These are phyloP conservation scores for Spergularia bocconei DNA, from an alignment of 148 eudicot species.

Conservation along the genomic window DNA sequence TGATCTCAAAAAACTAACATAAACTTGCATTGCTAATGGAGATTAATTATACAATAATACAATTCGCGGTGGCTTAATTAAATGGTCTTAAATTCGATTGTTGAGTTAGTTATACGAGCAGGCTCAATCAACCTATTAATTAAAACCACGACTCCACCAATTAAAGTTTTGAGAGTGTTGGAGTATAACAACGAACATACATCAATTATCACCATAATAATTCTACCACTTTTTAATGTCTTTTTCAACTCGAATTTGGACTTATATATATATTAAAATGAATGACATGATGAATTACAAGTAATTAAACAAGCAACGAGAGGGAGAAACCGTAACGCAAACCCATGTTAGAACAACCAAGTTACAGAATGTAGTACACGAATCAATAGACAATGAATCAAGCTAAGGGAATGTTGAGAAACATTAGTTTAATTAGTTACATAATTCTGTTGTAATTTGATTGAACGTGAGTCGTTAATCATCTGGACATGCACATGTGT, in stretches of 20 bases:
- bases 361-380: not conserved
- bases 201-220: not conserved
- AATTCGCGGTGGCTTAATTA: not conserved
- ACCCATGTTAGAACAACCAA: constrained; percentile 14
- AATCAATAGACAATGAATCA: constrained; percentile 16
- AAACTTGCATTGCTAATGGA: no score
- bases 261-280: no score
- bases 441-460: constrained; percentile 20
- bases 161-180: no score
- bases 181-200: not conserved
- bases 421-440: constrained; percentile 25
- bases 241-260: no score
- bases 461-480: not conserved
- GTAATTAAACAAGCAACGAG: not conserved
- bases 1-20: no score
- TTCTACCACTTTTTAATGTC: not conserved
- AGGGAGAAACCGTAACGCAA: not conserved
- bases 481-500: constrained; percentile 31
- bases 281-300: not conserved
- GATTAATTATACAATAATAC: not conserved
- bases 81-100: not conserved
- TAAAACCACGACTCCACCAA: no score
- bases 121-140: no score
- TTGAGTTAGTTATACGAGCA: no score
- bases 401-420: constrained; percentile 34